Percentiles rank a stretch among this genome's conserved stretches.
phyloP scores from a whole-genome alignment of 352 stramenopile genomes.

The Pythium brachiatum region DNA sequence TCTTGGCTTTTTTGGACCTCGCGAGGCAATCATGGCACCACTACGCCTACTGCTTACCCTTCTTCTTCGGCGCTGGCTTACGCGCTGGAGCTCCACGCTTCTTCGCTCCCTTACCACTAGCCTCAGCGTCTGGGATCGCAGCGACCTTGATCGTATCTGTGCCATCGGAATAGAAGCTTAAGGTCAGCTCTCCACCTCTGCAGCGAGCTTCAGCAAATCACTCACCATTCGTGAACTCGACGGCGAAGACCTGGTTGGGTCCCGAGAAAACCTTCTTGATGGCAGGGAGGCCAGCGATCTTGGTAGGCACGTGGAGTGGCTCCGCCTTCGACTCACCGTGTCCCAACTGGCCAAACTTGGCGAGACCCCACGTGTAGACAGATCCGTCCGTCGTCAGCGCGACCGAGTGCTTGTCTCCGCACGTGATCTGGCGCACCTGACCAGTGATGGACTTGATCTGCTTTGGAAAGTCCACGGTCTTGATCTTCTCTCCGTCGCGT shows the following conservation, averaged over 20 bases:
- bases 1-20: background rate
- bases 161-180: background rate
- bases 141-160: constrained; percentile 54
- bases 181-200: background rate
- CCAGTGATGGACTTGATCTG: constrained; percentile 18
- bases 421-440: constrained; percentile 23
- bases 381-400: constrained; percentile 46
- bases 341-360: constrained; percentile 67
- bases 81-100: constrained; percentile 26
- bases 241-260: constrained; percentile 72
- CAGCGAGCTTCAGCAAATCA: background rate
- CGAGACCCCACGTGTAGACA: constrained; percentile 75
- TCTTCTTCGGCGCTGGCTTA: constrained; percentile 30
- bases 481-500: constrained; percentile 37
- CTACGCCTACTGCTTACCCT: constrained; percentile 20
- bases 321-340: constrained; percentile 38
- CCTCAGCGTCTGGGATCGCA: constrained; percentile 17
- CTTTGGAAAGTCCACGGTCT: constrained; percentile 31
- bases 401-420: constrained; percentile 66
- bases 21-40: background rate
- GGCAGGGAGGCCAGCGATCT: constrained; percentile 43
- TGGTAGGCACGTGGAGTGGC: constrained; percentile 44
- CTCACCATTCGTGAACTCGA: constrained; percentile 76
- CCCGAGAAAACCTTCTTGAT: constrained; percentile 67
- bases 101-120: constrained; percentile 15